These are phyloP conservation scores for Warburgia ugandensis DNA, from an alignment of 164 flowering plant species.

Conservation along the genomic window DNA sequence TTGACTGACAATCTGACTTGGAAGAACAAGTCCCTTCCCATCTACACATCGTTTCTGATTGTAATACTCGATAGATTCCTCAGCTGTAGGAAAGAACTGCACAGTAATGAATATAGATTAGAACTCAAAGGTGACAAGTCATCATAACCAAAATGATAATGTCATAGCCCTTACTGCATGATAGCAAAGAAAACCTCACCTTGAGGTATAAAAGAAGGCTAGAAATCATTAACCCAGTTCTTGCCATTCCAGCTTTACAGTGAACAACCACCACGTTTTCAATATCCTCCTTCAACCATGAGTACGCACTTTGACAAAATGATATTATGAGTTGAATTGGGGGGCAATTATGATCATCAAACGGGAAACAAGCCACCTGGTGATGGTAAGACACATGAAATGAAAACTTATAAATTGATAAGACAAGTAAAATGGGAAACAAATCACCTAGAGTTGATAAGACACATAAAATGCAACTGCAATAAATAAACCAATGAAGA, in stretches of 20 bases:
- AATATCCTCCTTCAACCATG: constrained; percentile 96
- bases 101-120: constrained; percentile 8
- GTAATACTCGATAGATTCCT: constrained; percentile 95
- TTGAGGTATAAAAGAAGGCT: constrained; percentile 89
- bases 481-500: no score
- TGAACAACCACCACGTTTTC: constrained; percentile 99
- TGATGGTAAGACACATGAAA: constrained; percentile 3
- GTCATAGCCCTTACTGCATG: not conserved
- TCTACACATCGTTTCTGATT: constrained; percentile 97
- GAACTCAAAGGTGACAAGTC: no score
- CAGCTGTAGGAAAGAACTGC: constrained; percentile 98
- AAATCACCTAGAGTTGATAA: not conserved
- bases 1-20: constrained; percentile 93
- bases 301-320: constrained; percentile 95
- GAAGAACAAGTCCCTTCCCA: constrained; percentile 91
- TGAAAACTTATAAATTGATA: not conserved
- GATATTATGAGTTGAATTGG: constrained; percentile 78
- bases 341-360: constrained; percentile 97
- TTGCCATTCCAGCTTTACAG: constrained; percentile 98
- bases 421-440: not conserved
- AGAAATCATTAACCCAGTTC: constrained; percentile 97
- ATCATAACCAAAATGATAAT: no score
- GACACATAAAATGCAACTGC: not conserved
- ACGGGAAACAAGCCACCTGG: constrained; percentile 97
- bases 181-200: constrained; percentile 30